These are phyloP conservation scores for Podaxis sp. DNA, from an alignment of 768 basidiomycete genomes.

Conservation along the genomic window DNA sequence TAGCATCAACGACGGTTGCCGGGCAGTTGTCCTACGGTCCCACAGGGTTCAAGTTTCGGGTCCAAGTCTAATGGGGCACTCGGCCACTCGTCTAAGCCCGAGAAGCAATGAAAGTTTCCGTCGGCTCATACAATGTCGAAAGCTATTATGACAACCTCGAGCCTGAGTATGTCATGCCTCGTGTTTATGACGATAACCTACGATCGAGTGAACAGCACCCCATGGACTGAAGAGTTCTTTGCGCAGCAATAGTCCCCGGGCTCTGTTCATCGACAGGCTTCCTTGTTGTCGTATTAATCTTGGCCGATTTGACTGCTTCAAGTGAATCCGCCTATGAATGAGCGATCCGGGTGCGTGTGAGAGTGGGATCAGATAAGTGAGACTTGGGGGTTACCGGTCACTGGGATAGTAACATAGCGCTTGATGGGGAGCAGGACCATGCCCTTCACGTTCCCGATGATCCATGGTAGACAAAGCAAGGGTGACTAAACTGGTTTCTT, in stretches of 20 bases:
- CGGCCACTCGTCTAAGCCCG: neutral
- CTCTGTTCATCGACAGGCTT: neutral
- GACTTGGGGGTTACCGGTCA: neutral
- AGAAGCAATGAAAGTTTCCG: neutral
- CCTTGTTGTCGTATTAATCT: neutral
- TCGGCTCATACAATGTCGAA: neutral
- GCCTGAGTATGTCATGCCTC: neutral
- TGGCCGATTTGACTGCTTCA: neutral
- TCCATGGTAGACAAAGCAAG: neutral
- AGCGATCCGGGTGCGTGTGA: neutral
- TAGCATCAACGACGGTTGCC: neutral
- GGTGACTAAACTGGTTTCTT: neutral
- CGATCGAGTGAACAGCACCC: neutral
- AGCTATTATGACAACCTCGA: neutral
- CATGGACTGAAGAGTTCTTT: neutral
- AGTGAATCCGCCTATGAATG: neutral
- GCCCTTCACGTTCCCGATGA: slow-evolving; percentile 1
- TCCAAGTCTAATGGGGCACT: neutral
- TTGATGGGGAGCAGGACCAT: neutral
- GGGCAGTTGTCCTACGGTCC: neutral
- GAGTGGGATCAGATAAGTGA: slow-evolving; percentile 3
- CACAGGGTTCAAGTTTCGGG: neutral
- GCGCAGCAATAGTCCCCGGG: neutral
- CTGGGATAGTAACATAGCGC: neutral
- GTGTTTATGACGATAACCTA: slow-evolving; percentile 7